Percentiles rank a stretch among this genome's conserved stretches.
Conservation (phyloP, 768 basidiomycete species). For the Candolleomyces aberdarensis region DNA sequence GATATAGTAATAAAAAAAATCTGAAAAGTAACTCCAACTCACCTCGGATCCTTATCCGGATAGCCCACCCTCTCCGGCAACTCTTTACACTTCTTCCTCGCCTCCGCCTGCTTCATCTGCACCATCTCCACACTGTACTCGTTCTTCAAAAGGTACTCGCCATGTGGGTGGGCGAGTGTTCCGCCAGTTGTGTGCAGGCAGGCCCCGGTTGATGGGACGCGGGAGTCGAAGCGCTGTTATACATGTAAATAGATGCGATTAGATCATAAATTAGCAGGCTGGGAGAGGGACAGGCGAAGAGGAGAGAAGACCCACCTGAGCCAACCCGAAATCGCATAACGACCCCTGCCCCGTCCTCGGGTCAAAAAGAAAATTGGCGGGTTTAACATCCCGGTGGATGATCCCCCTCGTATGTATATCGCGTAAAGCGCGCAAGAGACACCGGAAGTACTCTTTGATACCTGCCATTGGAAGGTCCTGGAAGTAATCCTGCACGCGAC, state of each 20-base stretch:
- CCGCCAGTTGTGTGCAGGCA: constrained; percentile 73
- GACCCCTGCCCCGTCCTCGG: constrained; percentile 79
- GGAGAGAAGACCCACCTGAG: constrained; percentile 62
- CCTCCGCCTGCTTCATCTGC: constrained; percentile 58
- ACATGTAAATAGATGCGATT: not conserved
- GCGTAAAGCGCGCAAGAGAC: constrained; percentile 85
- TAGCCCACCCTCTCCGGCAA: constrained; percentile 75
- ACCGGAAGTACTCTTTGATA: constrained; percentile 85
- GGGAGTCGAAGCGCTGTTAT: constrained; percentile 53
- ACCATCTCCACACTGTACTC: constrained; percentile 48
- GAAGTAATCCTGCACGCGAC: constrained; percentile 64
- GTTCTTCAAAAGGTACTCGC: constrained; percentile 42
- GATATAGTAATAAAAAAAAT: no score
- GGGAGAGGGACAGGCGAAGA: not conserved
- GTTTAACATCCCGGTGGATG: constrained; percentile 97
- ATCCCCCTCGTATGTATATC: constrained; percentile 85
- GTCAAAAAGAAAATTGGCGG: constrained; percentile 96
- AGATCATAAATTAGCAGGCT: no score
- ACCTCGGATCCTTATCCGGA: constrained; percentile 73
- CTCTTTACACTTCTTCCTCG: constrained; percentile 48
- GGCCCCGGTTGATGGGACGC: constrained; percentile 38
- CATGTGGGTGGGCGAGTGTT: constrained; percentile 65
- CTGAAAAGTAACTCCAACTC: constrained; percentile 3
- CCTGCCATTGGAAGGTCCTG: constrained; percentile 66
- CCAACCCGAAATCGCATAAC: constrained; percentile 93